Percentiles rank a stretch among this genome's conserved stretches.
Conservation (phyloP, 805 yeast genomes). For the Candida tallmaniae region DNA sequence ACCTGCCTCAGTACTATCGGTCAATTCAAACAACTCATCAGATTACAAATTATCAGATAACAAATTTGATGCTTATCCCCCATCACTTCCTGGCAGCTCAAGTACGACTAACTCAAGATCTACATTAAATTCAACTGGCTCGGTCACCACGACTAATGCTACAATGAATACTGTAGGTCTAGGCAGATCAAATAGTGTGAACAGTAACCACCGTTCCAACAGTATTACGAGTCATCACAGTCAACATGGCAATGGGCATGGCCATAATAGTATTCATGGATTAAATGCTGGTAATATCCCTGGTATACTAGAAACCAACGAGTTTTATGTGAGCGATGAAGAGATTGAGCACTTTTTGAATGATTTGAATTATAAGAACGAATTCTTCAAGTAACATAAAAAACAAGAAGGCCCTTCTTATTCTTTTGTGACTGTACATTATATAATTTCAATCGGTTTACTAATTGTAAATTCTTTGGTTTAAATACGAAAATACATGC, state of each 20-base stretch:
- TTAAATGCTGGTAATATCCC: conserved; percentile 1
- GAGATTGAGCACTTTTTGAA: conserved; percentile 11
- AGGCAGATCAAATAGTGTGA: conserved; percentile 4
- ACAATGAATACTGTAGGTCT: background rate
- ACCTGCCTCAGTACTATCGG: conserved; percentile 38
- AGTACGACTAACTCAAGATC: conserved; percentile 6
- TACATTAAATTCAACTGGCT: background rate
- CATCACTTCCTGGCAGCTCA: conserved; percentile 5
- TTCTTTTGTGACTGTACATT: no score
- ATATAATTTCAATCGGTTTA: no score
- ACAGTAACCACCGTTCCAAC: conserved; percentile 9
- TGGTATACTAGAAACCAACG: conserved; percentile 11
- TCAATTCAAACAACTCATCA: conserved; percentile 34
- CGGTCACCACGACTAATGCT: no score
- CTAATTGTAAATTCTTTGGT: no score
- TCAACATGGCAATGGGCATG: background rate
- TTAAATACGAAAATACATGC: no score
- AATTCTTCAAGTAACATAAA: background rate
- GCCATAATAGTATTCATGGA: background rate
- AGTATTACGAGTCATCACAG: conserved; percentile 1
- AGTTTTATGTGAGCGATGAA: conserved; percentile 13
- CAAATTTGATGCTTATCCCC: conserved; percentile 11
- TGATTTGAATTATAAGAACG: conserved; percentile 2
- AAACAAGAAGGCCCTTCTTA: no score
- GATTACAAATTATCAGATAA: no score